Conservation (phyloP, 768 basidiomycete species). For the Phylloporus sp. region DNA sequence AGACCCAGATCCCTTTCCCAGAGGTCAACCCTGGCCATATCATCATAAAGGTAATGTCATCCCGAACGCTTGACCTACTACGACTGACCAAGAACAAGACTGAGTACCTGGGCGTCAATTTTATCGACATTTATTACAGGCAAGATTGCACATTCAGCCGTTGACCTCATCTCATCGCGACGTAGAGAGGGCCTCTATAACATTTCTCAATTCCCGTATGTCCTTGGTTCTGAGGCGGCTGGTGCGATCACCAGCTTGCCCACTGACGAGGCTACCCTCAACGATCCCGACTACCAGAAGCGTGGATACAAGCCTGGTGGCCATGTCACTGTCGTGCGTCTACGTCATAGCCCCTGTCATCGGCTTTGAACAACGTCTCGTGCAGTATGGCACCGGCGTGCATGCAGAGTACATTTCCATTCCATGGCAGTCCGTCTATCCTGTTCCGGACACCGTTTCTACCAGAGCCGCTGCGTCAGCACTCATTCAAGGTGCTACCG, state of each 20-base stretch:
- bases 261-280: slow-evolving; percentile 55
- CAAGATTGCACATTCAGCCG: slow-evolving; percentile 27
- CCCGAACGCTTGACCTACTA: neutral
- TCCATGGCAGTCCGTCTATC: slow-evolving; percentile 57
- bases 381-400: slow-evolving; percentile 43
- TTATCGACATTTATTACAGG: slow-evolving; percentile 82
- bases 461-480: slow-evolving; percentile 63
- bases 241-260: slow-evolving; percentile 77
- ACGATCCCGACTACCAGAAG: slow-evolving; percentile 59
- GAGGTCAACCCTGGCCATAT: slow-evolving; percentile 57
- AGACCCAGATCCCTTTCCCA: slow-evolving; percentile 65
- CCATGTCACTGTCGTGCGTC: slow-evolving; percentile 64
- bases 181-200: slow-evolving; percentile 64
- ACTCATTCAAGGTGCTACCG: slow-evolving; percentile 75
- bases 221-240: slow-evolving; percentile 74
- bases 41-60: slow-evolving; percentile 33
- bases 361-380: neutral
- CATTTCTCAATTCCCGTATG: slow-evolving; percentile 52
- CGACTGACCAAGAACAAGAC: slow-evolving; percentile 38
- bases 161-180: neutral
- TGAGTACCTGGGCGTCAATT: slow-evolving; percentile 81
- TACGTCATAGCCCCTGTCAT: neutral
- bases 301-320: slow-evolving; percentile 66
- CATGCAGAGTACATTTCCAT: slow-evolving; percentile 73
- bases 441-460: slow-evolving; percentile 61